Percentiles rank a stretch among this genome's conserved stretches.
Evolutionary conservation across 306 rosid genomes (phyloP).

Genomic region (Acacia crassicarpa): DNA sequence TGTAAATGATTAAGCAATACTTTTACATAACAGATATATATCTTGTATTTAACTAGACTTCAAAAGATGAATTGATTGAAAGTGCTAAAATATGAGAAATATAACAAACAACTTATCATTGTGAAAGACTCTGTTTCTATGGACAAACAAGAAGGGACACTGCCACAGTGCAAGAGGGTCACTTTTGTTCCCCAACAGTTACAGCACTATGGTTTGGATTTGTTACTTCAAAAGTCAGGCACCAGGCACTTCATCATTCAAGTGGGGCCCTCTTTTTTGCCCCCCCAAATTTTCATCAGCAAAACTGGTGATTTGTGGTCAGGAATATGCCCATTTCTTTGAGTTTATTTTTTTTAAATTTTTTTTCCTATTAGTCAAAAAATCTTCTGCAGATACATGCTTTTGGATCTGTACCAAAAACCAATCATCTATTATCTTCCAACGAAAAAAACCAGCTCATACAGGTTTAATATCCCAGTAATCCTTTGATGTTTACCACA

Average conservation of each 20-base stretch:
- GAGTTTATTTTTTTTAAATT: too few species aligned
- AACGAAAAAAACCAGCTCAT: background rate
- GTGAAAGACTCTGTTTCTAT: background rate
- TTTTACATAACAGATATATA: background rate
- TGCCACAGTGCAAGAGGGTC: background rate
- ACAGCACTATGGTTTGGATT: background rate
- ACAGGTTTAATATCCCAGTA: background rate
- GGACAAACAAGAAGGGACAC: background rate
- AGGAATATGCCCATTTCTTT: background rate
- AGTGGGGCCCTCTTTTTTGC: background rate
- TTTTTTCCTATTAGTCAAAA: background rate
- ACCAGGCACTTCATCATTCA: constrained; percentile 3
- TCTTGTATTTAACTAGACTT: background rate
- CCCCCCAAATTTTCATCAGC: background rate
- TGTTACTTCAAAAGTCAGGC: background rate
- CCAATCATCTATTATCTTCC: constrained; percentile 6
- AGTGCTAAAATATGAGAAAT: background rate
- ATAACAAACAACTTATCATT: background rate
- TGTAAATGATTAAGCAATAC: background rate
- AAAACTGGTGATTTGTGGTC: background rate
- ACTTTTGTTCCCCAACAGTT: constrained; percentile 13
- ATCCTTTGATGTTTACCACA: background rate
- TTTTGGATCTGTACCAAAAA: constrained; percentile 1
- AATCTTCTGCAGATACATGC: background rate
- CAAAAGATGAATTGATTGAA: background rate